Percentiles rank a stretch among this genome's conserved stretches.
Conservation (phyloP, 2,329 filamentous ascomycete species). For the Cytospora chrysosperma region DNA sequence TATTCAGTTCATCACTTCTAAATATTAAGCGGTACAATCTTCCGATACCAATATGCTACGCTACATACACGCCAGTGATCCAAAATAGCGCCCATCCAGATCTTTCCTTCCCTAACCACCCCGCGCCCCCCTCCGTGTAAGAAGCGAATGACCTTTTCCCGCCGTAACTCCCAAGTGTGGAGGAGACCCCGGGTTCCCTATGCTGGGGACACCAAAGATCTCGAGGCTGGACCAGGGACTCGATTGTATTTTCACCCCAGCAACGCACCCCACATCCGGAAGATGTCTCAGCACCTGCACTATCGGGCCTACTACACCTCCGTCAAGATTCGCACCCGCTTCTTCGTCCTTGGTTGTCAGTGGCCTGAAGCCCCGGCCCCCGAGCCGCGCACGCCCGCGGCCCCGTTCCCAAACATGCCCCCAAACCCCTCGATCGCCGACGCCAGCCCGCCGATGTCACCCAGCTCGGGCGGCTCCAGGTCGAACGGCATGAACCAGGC, state of each 20-base stretch:
- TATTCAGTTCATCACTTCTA: neutral
- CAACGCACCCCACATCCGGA: too few species aligned
- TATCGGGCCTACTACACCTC: neutral
- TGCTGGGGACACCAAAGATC: neutral
- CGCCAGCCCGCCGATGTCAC: constrained; percentile 44
- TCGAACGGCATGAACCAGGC: constrained; percentile 96
- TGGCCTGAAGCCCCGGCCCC: constrained; percentile 34
- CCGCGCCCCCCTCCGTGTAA: neutral
- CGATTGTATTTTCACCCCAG: too few species aligned
- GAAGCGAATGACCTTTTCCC: neutral
- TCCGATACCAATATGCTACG: neutral
- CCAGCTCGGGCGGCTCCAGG: constrained; percentile 70
- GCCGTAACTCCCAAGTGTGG: neutral
- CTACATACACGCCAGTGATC: neutral
- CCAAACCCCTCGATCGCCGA: constrained; percentile 48
- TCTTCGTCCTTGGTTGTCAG: constrained; percentile 7
- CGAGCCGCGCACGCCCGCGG: constrained; percentile 32
- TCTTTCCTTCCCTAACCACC: neutral
- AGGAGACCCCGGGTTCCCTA: neutral
- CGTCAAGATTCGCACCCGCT: neutral
- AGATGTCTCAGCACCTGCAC: neutral
- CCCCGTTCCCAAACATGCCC: constrained; percentile 46
- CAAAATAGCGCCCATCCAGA: neutral
- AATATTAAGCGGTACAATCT: neutral
- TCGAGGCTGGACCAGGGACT: neutral